Conservation (phyloP, 352 stramenopile species). For the Bremia lactucae region DNA sequence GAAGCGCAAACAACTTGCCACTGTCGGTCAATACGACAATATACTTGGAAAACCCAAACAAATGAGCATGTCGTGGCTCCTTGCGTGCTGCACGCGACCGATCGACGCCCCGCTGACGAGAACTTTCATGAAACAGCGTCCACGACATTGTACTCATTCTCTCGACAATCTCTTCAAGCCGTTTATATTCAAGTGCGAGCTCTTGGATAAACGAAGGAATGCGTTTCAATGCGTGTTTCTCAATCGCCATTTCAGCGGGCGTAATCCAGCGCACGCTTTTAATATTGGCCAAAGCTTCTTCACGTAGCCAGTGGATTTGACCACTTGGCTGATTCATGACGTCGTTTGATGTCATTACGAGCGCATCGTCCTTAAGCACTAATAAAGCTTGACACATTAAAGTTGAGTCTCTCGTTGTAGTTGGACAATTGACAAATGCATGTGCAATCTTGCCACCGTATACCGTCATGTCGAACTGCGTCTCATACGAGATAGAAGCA, state of each 20-base stretch:
- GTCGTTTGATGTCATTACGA: slow-evolving; percentile 65
- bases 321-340: slow-evolving; percentile 18
- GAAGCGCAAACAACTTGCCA: slow-evolving; percentile 72
- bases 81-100: slow-evolving; percentile 32
- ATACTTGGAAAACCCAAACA: slow-evolving; percentile 81
- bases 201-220: slow-evolving; percentile 72
- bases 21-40: slow-evolving; percentile 64
- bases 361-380: slow-evolving; percentile 60
- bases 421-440: slow-evolving; percentile 46
- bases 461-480: slow-evolving; percentile 32
- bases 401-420: slow-evolving; percentile 44
- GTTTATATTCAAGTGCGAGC: slow-evolving; percentile 44
- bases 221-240: slow-evolving; percentile 56
- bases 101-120: slow-evolving; percentile 12
- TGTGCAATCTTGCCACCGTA: slow-evolving; percentile 41
- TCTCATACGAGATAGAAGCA: slow-evolving; percentile 27
- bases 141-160: slow-evolving; percentile 37
- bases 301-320: slow-evolving; percentile 55
- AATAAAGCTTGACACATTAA: slow-evolving; percentile 42
- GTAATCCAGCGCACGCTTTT: slow-evolving; percentile 73
- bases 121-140: slow-evolving; percentile 38
- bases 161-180: slow-evolving; percentile 36
- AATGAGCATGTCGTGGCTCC: slow-evolving; percentile 53
- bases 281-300: slow-evolving; percentile 70
- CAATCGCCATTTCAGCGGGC: slow-evolving; percentile 60